Evolutionary conservation across 495 filamentous ascomycete species (phyloP), one percentile per base, ranked within the genome.

Genomic region (Hypoxylon rickii): DNA sequence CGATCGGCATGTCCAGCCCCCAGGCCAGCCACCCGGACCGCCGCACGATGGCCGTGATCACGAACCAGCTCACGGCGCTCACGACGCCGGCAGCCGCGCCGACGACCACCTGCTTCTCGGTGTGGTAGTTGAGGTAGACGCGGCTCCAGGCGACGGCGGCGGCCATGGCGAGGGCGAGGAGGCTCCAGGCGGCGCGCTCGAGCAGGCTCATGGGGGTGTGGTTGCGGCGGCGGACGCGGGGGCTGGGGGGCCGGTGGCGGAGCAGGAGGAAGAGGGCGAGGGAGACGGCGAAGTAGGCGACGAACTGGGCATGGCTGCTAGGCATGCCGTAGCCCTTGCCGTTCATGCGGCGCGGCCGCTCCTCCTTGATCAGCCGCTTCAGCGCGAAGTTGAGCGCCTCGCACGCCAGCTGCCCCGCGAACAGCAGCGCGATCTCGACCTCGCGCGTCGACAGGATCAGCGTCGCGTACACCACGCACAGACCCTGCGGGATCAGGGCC

Each of bases 261-360:
- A 89, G 73, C 12, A 93, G 76, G 18, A 97, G 76, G 73, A 97
- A 97, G 21, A 99, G 76, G 12, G 83, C 74, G 18, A 96, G 70
- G 63, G 88, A 90, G 47, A 94, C 74, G 34, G 90, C 85, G 77
- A 96, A 97, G 76, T 89, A 99, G 7, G 85, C 77, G 40, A 89
- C 86, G 68, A 96, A 99, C 72, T 99, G 94, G 7, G 94, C 89
- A 74, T 99, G 94, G 19, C 91, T 96, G 38, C 87, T 92, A n/a
- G 94, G 94, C 94, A 99, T 99, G 58, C 94, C 94, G 65, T 97
- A 99, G 53, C 94, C 94, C 70, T 96, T 96, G 80, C 89, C 89
- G 73, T 88, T 88, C 89, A 74, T 66, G 54, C 86, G 83, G 44
- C 78, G 81, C 22, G 94, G 94, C 17, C 94, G 83, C 69, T 96